Evolutionary conservation across 129 eudicot genomes (phyloP).

Genomic region (Heracleum sosnowskyi): DNA sequence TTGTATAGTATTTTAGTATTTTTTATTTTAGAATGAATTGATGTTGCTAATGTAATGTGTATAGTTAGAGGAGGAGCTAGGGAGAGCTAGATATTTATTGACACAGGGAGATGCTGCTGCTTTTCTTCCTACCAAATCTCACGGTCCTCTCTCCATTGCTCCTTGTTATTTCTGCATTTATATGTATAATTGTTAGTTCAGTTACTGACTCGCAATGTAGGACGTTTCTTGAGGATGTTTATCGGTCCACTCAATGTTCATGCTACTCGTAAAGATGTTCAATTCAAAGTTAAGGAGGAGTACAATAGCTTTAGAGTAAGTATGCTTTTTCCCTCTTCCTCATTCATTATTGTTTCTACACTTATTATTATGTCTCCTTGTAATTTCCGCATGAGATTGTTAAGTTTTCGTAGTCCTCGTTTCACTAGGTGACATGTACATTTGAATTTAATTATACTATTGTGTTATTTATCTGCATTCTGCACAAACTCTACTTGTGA

Average conservation of each 20-base stretch:
- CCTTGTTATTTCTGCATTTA: not conserved
- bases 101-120: conserved; percentile 90
- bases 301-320: conserved; percentile 81
- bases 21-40: not conserved
- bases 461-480: not conserved
- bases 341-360: not conserved
- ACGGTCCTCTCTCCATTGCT: conserved; percentile 25
- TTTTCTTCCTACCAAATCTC: conserved; percentile 88
- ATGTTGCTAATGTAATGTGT: not conserved
- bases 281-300: conserved; percentile 87
- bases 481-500: not conserved
- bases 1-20: not conserved
- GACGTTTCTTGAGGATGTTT: conserved; percentile 73
- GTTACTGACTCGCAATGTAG: conserved; percentile 22
- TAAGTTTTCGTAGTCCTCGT: not conserved
- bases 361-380: not conserved
- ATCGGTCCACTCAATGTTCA: conserved; percentile 88
- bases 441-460: not conserved
- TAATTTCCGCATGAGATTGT: not conserved
- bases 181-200: not conserved
- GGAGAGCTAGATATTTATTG: conserved; percentile 53
- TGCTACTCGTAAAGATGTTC: conserved; percentile 80
- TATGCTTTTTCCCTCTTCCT: not conserved
- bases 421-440: not conserved
- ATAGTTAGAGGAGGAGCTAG: conserved; percentile 66